Conservation (phyloP, 345 rosid species). For the Citrus maxima region DNA sequence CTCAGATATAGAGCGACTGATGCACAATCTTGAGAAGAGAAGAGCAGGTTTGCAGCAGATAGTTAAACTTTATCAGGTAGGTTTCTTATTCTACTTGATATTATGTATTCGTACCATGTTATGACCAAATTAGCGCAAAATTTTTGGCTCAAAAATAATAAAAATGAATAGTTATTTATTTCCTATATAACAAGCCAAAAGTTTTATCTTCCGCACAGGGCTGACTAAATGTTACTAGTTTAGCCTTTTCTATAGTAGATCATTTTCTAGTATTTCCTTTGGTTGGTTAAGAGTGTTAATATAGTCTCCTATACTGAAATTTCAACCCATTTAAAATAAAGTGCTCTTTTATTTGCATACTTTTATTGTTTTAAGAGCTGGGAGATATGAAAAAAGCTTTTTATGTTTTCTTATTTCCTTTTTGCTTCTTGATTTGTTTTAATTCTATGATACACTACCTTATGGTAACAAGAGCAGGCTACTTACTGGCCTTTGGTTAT, state of each 20-base stretch:
- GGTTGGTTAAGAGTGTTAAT: not conserved
- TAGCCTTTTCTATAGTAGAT: not conserved
- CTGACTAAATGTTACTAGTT: not conserved
- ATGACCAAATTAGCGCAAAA: not conserved
- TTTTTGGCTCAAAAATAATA: not conserved
- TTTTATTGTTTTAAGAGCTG: not conserved
- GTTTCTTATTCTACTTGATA: not conserved
- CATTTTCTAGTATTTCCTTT: not conserved
- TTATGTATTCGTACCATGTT: not conserved
- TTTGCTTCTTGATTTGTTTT: not conserved
- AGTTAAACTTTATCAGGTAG: conserved; percentile 93
- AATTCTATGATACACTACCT: not conserved
- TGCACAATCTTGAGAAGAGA: conserved; percentile 60
- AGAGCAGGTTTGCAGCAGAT: conserved; percentile 83
- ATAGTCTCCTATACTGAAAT: not conserved
- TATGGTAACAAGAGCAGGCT: not conserved
- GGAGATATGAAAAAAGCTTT: not conserved
- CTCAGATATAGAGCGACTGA: conserved; percentile 75
- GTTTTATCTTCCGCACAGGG: not conserved
- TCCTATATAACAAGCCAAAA: not conserved
- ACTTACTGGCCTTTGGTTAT: not conserved
- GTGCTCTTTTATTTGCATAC: not conserved
- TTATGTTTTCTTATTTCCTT: not conserved
- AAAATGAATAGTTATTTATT: not conserved
- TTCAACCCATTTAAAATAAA: not conserved